Evolutionary conservation across 192 early-diverging fungal species (phyloP), one percentile per base, ranked within the genome.

Genomic region (Backusella parvicylindrica): DNA sequence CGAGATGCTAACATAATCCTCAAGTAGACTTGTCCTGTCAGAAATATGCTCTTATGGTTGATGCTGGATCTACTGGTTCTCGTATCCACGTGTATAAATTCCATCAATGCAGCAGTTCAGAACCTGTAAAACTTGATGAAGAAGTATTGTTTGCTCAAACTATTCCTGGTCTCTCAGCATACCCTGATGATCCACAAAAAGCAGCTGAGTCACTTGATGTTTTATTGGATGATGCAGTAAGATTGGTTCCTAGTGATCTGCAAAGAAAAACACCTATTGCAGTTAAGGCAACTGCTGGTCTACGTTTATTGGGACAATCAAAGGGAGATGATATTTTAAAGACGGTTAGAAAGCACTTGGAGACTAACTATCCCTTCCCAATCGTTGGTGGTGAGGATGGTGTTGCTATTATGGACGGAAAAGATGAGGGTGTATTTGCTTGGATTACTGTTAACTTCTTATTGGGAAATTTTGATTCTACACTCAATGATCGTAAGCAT

Each of bases 381-480:
- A 81, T 95, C 11, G 76, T 91, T 13, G 77, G 72, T 41, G 77
- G 72, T 12, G 80, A 83, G 41, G 79, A 86, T 7, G 92, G 90
- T 4, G 91, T 96, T 16, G 85, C 82, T 32, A 88, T 96, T 43
- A 96, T 96, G 95, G 92, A 92, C n/a, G 95, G 95, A n/a, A 84
- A 84, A 47, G 91, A 95, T 79, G 95, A 96, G 84, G 95, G 71
- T 69, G 90, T 95, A n/a, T 96, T 89, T 80, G 93, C 95, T 23
- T 96, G 95, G 95, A 92, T 96, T 71, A 96, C 95, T 0, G 91
- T 95, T 26, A 96, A 96, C 80, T 95, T 89, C 68, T 80, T 96
- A 13, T 85, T 94, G 2, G 86, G 88, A 33, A 82, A 83, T 23
- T 85, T 96, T 35, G 89, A 89, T 26, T 77, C 84, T 69, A 74